Evolutionary conservation across 75 land plant genomes (phyloP).

Genomic region (Pinus tabuliformis): DNA sequence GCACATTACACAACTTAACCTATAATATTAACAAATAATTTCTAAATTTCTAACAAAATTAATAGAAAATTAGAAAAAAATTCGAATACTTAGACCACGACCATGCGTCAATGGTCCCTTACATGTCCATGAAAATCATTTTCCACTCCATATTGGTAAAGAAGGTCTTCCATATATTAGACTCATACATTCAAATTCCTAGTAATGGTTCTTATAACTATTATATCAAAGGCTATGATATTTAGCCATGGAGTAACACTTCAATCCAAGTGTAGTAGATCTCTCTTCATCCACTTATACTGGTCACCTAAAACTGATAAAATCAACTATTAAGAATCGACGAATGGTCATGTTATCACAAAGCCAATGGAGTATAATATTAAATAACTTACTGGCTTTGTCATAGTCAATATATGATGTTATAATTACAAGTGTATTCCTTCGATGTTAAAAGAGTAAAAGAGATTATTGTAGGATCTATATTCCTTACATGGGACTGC

Average conservation of each 20-base stretch:
- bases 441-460: constrained; percentile 87
- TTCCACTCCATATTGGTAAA: constrained; percentile 34
- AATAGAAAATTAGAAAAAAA: no score
- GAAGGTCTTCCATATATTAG: constrained; percentile 32
- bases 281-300: constrained; percentile 30
- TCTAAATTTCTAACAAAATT: no score
- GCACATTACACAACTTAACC: no score
- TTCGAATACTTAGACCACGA: no score
- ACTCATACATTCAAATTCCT: constrained; percentile 45
- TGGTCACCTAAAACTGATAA: constrained; percentile 19
- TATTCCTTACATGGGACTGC: no score
- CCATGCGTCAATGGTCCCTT: not conserved
- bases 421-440: constrained; percentile 89
- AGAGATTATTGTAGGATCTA: constrained; percentile 18
- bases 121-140: constrained; percentile 38
- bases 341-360: no score
- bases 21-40: no score
- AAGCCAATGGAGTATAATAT: no score
- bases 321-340: no score
- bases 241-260: constrained; percentile 34
- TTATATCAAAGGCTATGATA: constrained; percentile 46
- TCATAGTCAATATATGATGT: constrained; percentile 88
- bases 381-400: constrained; percentile 37
- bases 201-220: constrained; percentile 35
- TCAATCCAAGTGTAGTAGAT: constrained; percentile 29